These are phyloP conservation scores for Skeletonema menzelii DNA, from an alignment of 108 stramenopile genomes.

Conservation along the genomic window DNA sequence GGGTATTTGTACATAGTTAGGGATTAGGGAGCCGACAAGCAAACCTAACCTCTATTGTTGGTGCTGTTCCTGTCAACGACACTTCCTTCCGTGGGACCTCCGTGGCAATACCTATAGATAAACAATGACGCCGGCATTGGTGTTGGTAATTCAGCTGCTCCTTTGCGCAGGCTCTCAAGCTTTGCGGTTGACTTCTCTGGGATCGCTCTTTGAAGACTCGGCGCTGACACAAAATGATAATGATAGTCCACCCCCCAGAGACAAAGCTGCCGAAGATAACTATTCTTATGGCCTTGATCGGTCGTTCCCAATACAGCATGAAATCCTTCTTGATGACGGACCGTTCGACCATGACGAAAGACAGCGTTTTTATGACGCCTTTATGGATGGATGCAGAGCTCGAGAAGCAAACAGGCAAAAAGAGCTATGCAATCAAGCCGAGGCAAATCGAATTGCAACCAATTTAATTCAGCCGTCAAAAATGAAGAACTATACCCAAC, in stretches of 20 bases:
- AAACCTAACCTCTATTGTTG: no score
- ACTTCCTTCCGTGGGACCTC: no score
- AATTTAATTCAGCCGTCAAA: slow-evolving; percentile 21
- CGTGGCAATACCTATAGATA: no score
- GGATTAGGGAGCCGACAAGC: no score
- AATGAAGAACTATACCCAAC: slow-evolving; percentile 36
- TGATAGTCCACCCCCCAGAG: background rate
- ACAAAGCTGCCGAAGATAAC: background rate
- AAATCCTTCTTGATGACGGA: background rate
- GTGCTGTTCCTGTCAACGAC: no score
- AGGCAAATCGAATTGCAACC: slow-evolving; percentile 55
- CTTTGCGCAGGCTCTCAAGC: background rate
- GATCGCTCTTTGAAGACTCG: background rate
- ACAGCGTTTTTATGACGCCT: background rate
- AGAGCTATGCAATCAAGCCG: slow-evolving; percentile 7
- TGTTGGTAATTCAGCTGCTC: background rate
- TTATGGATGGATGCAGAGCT: background rate
- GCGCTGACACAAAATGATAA: background rate
- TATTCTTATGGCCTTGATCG: background rate
- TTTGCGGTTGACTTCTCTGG: background rate
- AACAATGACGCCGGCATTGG: background rate
- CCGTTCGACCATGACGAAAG: background rate
- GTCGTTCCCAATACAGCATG: background rate
- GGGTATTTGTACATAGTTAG: no score
- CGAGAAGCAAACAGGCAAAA: background rate